A percentile compares a stretch with the other conserved stretches of the same genome.
Conservation (phyloP, 2,329 filamentous ascomycete species). For the Didymella segeticola region DNA sequence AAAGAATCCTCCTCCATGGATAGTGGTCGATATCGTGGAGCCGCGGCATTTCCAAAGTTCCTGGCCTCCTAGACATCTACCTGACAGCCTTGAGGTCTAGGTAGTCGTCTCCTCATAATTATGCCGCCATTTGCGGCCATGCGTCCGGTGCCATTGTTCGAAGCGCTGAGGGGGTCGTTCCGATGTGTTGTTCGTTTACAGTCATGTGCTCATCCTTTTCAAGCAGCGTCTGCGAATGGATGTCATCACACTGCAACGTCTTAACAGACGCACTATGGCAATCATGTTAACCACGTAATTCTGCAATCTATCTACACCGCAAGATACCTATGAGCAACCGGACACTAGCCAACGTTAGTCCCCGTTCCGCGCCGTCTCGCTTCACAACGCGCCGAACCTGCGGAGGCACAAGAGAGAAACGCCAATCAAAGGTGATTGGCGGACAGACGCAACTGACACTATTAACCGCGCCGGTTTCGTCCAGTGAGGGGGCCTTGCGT, state of each 20-base stretch:
- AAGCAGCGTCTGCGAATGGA: constrained; percentile 12
- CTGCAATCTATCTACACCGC: constrained; percentile 19
- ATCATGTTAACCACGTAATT: constrained; percentile 10
- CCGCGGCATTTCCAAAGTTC: not conserved
- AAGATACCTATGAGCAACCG: constrained; percentile 14
- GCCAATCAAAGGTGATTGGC: constrained; percentile 22
- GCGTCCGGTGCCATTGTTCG: not conserved
- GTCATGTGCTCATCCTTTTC: constrained; percentile 10
- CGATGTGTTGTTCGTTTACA: constrained; percentile 10
- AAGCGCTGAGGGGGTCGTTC: constrained; percentile 1
- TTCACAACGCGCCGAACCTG: constrained; percentile 17
- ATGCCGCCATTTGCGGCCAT: constrained; percentile 1
- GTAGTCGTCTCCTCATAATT: not conserved
- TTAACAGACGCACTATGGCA: constrained; percentile 7
- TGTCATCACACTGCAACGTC: constrained; percentile 4
- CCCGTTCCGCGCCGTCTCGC: constrained; percentile 18
- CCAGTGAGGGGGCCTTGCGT: constrained; percentile 5
- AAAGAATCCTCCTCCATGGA: not conserved
- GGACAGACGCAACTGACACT: constrained; percentile 24
- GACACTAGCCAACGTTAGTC: constrained; percentile 15
- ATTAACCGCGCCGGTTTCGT: constrained; percentile 14
- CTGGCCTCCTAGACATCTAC: not conserved
- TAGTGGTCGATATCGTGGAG: not conserved
- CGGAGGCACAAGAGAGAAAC: constrained; percentile 7
- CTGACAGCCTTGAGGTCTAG: not conserved